A percentile compares a stretch with the other conserved stretches of the same genome.
phyloP scores from a whole-genome alignment of 2,329 filamentous ascomycete species.

The Pseudogymnoascus sp. region DNA sequence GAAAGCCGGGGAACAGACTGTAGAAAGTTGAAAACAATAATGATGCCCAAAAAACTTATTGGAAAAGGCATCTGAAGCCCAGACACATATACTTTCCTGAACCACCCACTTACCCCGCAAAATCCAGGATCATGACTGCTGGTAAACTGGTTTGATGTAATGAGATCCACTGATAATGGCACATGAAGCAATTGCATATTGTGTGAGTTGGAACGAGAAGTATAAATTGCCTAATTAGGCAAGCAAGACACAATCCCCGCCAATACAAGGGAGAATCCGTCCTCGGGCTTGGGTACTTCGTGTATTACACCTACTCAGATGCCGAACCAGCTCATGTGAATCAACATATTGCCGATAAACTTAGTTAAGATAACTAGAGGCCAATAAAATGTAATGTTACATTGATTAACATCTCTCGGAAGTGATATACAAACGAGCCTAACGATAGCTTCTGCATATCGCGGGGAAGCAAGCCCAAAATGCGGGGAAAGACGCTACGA shows the following conservation, averaged over 20 bases:
- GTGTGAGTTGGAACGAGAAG: background rate
- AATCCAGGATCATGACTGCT: background rate
- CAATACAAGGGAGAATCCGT: background rate
- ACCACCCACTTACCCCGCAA: background rate
- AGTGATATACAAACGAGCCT: background rate
- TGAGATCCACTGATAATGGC: background rate
- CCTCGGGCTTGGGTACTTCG: background rate
- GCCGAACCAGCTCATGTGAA: background rate
- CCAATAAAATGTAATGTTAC: constrained; percentile 1
- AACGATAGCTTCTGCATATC: background rate
- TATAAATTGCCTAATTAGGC: constrained; percentile 10
- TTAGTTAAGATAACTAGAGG: background rate
- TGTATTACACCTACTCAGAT: background rate
- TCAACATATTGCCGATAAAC: background rate
- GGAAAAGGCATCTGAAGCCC: background rate
- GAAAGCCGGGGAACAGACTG: background rate
- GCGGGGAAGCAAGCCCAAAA: background rate
- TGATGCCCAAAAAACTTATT: background rate
- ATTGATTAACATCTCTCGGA: background rate
- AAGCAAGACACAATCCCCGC: background rate
- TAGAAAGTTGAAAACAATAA: background rate
- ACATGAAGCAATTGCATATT: background rate
- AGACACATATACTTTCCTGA: background rate
- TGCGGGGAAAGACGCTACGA: background rate
- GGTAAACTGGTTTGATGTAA: background rate